Evolutionary conservation across 768 basidiomycete species (phyloP), one percentile per base, ranked within the genome.

Genomic region (Suillus tomentosus): DNA sequence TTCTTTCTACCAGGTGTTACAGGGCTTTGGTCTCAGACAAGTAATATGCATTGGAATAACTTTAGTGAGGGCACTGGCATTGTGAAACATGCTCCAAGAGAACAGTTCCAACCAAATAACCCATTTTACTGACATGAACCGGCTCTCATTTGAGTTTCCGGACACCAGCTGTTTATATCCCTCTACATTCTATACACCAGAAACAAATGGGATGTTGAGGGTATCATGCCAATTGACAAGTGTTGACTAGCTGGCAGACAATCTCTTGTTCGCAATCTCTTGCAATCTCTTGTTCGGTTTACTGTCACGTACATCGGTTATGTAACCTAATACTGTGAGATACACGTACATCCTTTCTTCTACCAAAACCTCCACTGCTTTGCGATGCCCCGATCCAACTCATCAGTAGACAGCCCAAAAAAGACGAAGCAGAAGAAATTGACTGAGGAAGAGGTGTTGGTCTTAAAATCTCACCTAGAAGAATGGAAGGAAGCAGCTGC

Each of bases 371-470:
- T 55, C 34, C 36, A 54, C n/a, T 48, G 47, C 43, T 55, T 22
- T n/a, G 5, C 54, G n/a, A 55, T 55, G 54, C n/a, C 54, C 34
- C 0, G 1, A 0, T 55, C 54, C 19, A 36, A 55, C 54, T 55
- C 54, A 55, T 55, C 54, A 55, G 36, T 36, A 2, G 8, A 51
- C 15, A 51, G 50, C 34, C 34, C 54, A 13, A 2, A 55, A 55
- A 55, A 22, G 34, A 55, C n/a, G 6, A 55, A 55, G n/a, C 34
- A 55, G 19, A 55, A 55, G 19, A 55, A 55, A 36, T 55, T 55
- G 3, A 55, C 54, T 0, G 54, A 55, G n/a, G 54, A 36, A 36
- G 54, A 55, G 54, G 34, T 55, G 34, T 36, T 36, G 19, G 54
- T 55, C n/a, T 55, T 55, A 7, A 13, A 37, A 55, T 22, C 36